phyloP scores from a whole-genome alignment of 768 basidiomycete species.

The Rhodotorula toruloides region DNA sequence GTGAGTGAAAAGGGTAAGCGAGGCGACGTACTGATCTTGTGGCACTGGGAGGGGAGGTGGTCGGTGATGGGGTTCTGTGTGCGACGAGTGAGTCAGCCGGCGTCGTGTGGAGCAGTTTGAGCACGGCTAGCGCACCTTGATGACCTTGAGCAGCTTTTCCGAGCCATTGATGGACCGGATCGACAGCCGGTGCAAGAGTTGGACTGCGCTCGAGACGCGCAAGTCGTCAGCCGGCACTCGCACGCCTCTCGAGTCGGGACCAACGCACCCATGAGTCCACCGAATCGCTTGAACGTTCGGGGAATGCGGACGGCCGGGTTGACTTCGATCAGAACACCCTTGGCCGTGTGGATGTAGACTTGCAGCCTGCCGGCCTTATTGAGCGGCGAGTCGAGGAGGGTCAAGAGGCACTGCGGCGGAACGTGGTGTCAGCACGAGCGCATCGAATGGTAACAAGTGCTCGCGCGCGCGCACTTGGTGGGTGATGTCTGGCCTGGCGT shows the following conservation, averaged over 20 bases:
- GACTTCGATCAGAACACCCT: constrained; percentile 93
- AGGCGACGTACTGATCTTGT: constrained; percentile 78
- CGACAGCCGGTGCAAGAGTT: constrained; percentile 90
- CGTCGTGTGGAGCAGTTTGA: background rate
- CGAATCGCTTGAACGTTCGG: constrained; percentile 96
- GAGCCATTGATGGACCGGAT: constrained; percentile 94
- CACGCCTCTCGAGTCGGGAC: constrained; percentile 4
- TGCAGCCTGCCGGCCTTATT: constrained; percentile 96
- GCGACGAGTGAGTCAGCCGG: background rate
- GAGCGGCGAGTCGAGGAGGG: constrained; percentile 90
- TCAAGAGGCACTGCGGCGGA: constrained; percentile 72
- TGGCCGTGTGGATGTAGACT: constrained; percentile 96
- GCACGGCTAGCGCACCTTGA: constrained; percentile 61
- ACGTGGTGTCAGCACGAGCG: background rate
- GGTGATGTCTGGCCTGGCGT: constrained; percentile 98
- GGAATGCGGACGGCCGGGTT: constrained; percentile 97
- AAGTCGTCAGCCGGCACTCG: background rate
- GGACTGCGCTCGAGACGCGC: constrained; percentile 57
- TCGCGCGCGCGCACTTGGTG: constrained; percentile 66
- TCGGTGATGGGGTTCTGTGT: constrained; percentile 83
- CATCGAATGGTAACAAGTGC: background rate
- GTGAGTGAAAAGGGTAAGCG: background rate
- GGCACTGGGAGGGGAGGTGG: constrained; percentile 88
- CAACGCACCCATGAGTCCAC: constrained; percentile 91
- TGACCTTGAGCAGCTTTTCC: constrained; percentile 92